Evolutionary conservation across 441 rosid species (phyloP).

Genomic region (Gossypium davidsonii): DNA sequence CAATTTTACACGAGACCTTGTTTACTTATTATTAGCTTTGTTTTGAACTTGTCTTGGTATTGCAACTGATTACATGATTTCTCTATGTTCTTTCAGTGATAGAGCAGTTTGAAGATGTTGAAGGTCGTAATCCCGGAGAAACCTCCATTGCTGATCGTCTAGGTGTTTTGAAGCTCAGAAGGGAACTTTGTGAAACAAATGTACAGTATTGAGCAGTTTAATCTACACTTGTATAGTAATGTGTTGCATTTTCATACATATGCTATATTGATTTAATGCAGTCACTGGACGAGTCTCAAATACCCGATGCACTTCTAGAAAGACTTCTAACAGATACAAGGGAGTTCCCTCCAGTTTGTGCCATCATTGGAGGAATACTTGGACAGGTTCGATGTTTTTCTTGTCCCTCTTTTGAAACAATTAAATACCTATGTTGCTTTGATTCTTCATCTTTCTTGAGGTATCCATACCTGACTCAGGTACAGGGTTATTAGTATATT

Average conservation of each 20-base stretch:
- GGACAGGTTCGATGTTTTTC: conserved; percentile 55
- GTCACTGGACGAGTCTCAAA: conserved; percentile 47
- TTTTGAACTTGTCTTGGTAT: neutral
- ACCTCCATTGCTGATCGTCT: conserved; percentile 45
- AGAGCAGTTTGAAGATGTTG: conserved; percentile 60
- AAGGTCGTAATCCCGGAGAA: conserved; percentile 51
- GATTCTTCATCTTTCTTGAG: no score
- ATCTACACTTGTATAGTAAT: neutral
- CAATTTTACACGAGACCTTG: neutral
- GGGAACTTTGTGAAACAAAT: conserved; percentile 59
- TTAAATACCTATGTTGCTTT: neutral
- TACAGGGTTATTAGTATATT: neutral
- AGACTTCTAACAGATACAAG: conserved; percentile 40
- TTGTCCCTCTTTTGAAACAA: neutral
- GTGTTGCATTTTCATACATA: neutral
- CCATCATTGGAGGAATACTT: conserved; percentile 74
- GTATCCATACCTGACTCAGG: no score
- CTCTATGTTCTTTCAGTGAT: conserved; percentile 39
- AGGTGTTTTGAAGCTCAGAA: conserved; percentile 45
- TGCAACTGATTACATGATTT: neutral
- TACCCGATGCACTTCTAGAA: conserved; percentile 57
- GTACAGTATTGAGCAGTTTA: conserved; percentile 22
- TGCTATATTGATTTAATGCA: conserved; percentile 22
- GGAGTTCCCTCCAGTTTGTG: conserved; percentile 85
- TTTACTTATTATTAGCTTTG: neutral